Evolutionary conservation across 1,284 basidiomycete species (phyloP), one percentile per base, ranked within the genome.

Genomic region (Puccinia triticina): DNA sequence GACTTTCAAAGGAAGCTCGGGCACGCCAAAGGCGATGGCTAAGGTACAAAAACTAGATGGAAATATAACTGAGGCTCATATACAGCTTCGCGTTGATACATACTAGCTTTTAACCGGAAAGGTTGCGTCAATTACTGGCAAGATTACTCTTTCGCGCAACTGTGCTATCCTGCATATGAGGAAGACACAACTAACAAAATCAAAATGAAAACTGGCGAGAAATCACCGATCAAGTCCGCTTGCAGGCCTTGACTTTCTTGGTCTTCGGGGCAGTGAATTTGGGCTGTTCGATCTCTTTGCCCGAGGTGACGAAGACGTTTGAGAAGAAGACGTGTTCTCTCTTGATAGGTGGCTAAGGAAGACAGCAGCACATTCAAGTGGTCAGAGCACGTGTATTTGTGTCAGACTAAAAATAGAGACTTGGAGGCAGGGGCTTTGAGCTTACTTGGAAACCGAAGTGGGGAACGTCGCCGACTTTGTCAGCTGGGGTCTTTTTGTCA

Each of bases 391-490:
- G 29, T 34, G 34, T 4, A 29, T 29, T 40, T 40, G 2, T 1
- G 34, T 40, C 16, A 40, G 34, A 23, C 12, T 40, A 4, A 43
- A 43, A 43, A 43, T n/a, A 29, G n/a, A 29, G 32, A 43, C 12
- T 21, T 69, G 43, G n/a, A 37, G 23, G 7, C 7, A 12, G 40
- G 26, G 23, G 64, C 34, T 37, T 1, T 16, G 61, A 5, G 21
- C 76, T 66, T 64, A 77, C 76, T 64, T 77, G 76, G 32, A 77
- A 18, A n/a, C 76, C 76, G 23, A 32, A 18, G 50, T 77, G 76
- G 21, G 61, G 59, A 8, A 48, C 48, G 59, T 77, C 76, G n/a
- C 61, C 43, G 11, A 59, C 61, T 11, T 77, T 32, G 0, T 14
- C n/a, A 23, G 53, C 16, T 34, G 61, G 26, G 16, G 5, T 26